Base-by-base conservation (phyloP, 108 stramenopile genomes). In the Pelagomonas calceolata region DNA sequence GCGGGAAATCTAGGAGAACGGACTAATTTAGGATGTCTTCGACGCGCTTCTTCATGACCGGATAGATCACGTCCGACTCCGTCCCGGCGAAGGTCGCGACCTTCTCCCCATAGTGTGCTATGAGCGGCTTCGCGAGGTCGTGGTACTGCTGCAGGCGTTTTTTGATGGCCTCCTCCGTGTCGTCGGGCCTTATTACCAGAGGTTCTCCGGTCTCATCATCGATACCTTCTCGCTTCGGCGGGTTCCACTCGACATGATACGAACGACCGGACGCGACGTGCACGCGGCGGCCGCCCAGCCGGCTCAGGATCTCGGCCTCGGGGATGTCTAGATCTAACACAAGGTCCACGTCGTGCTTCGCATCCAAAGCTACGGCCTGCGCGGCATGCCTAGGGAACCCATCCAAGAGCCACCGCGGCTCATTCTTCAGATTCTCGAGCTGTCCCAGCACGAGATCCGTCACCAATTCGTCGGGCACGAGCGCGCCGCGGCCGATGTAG, bases 251-350 rank as follows among this genome's bases (percentile, higher is more conserved):
- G 74, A 94, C 95, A 46, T 88, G 91, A 77, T 99, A 99, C 12
- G 92, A 85, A 30, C 98, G 83, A 34, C 96, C 96, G 12, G 91
- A 93, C 9, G 87, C 80, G 33, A 88, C 86, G 75, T 97, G 96
- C 70, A 96, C 93, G 95, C 98, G 97, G 69, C 94, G 87, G 67
- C 95, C 92, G 10, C 91, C 80, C 64, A 95, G 91, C 46, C 97
- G 80, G 45, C 91, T 88, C n/a, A 97, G 86, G 76, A 99, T 97
- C 29, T 86, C 89, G 60, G 94, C 88, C 34, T 88, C 89, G 0
- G 96, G 96, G 72, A 99, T 84, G 79, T 94, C 92, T 30, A 99
- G 80, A 81, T 93, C 90, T 46, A 99, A 84, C 17, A 96, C 96
- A 60, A 89, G 63, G 76, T 95, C 93, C 12, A 99, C 87, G 67